Base-by-base conservation (phyloP, 179 eudicot genomes). In the Monotropa hypopitys region DNA sequence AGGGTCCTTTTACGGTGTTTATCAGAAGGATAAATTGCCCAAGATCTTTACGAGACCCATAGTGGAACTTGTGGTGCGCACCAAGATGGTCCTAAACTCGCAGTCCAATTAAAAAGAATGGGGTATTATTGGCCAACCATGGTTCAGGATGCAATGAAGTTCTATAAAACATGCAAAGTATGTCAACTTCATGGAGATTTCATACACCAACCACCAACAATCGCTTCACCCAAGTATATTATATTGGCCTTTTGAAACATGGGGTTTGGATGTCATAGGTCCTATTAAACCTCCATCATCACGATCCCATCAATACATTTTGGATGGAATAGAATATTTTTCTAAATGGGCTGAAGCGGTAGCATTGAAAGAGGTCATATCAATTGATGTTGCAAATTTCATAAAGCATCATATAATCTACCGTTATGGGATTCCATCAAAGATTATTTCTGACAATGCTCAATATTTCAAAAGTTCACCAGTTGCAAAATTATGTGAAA, bases 81-180 rank as follows among this genome's bases (percentile, higher is more conserved):
- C 13, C 35, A 78, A 45, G 70, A 32, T 32, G 54, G 80, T 2
- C 76, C 70, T 38, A 78, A 56, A 42, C 33, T 70, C 1, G 76
- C 49, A 8, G n/a, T 46, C 1, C 59, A 78, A 57, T 9, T 78
- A 47, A 78, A 71, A 57, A 3, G 70, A 23, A 28, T 78, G 32
- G 75, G 76, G 13, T 70, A 78, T 12, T 78, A 76, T 66, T 66
- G 49, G 72, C 79, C 73, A 16, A 63, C 73, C 16, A 68, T 68
- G 9, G 43, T 63, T 33, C 43, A 13, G 15, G 69, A 63, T 63
- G 69, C n/a, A 4, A 63, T 63, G 69, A 30, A 63, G 15, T 63
- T 65, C 20, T 40, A 21, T 3, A 65, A 16, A 33, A 18, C 45
- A 1, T 35, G 26, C 21, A 33, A 35, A 6, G 70, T 65, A 4